Evolutionary conservation across 164 flowering plant genomes (phyloP), one percentile per base, ranked within the genome.

Genomic region (Vitis cinerea): DNA sequence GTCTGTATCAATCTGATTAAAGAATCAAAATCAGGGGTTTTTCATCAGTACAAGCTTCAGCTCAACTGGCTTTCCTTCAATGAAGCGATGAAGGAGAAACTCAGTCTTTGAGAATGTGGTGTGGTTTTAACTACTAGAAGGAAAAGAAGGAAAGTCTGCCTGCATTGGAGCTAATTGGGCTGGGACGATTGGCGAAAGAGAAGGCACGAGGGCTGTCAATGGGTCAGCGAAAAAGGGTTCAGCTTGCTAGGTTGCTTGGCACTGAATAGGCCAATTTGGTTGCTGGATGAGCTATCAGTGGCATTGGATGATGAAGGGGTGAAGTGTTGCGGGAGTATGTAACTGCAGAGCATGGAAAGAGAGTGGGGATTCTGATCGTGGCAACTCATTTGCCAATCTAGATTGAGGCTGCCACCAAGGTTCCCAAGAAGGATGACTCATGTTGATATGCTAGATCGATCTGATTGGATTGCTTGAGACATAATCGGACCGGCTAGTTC

Each of bases 261-360:
- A 0, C 82, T 94, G 10, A 97, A 94, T 58, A 71, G 97, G 37
- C 98, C 95, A 0, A 92, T 92, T 65, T 94, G 99, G 99, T 71
- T 92, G 80, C 85, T 92, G n/a, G 99, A 94, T 74, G 97, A 91
- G 81, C 98, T 97, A 3, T 91, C 97, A 0, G 98, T 92, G 58
- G 98, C 99, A 6, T 67, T 94, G 71, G 98, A 94, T 72, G 80
- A 80, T 19, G 98, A 92, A 12, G 99, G 99, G 53, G 90, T 91
- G 64, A 84, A 23, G 27, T 64, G 72, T 74, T 94, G 76, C 84
- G 93, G 0, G 99, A 94, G 72, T 76, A 83, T 64, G 83, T 92
- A 3, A 92, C 92, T 49, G 80, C 86, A 14, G 96, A 94, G 76
- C 96, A 94, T 62, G 78, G 98, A 30, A 92, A 84, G 83, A 85